A percentile compares a stretch with the other conserved stretches of the same genome.
Evolutionary conservation across 148 eudicot genomes (phyloP).

Genomic region (Rhododendron simsii): DNA sequence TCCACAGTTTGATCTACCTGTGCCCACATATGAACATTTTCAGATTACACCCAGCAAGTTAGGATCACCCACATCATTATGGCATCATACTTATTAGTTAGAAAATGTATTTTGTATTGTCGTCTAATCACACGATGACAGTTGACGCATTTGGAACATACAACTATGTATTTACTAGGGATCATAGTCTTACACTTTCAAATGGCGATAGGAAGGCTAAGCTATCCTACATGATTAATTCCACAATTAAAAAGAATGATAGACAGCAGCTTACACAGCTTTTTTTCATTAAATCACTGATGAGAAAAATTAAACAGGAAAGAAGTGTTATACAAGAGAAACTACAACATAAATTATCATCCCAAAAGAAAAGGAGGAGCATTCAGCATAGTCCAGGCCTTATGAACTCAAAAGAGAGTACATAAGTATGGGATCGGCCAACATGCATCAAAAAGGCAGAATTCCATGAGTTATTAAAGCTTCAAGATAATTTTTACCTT

Average conservation of each 20-base stretch:
- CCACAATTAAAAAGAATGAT: neutral
- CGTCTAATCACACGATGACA: neutral
- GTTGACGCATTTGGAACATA: neutral
- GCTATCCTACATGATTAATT: neutral
- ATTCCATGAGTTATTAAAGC: neutral
- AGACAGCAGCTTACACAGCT: neutral
- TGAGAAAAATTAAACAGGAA: neutral
- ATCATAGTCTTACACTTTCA: neutral
- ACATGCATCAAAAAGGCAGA: neutral
- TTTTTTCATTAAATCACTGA: neutral
- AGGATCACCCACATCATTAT: neutral
- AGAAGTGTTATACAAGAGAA: neutral
- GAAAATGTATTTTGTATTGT: neutral
- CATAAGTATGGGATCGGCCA: neutral
- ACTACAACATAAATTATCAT: neutral
- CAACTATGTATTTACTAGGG: neutral
- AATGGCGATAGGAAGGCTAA: neutral
- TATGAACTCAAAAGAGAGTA: neutral
- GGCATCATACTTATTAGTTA: neutral
- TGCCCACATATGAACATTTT: neutral
- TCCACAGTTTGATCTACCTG: neutral
- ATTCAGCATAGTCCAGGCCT: neutral
- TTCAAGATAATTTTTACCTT: constrained; percentile 45
- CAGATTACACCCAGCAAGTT: neutral
- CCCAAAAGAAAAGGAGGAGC: neutral